Evolutionary conservation across 805 yeast species (phyloP).

Genomic region (Ogataea minuta): DNA sequence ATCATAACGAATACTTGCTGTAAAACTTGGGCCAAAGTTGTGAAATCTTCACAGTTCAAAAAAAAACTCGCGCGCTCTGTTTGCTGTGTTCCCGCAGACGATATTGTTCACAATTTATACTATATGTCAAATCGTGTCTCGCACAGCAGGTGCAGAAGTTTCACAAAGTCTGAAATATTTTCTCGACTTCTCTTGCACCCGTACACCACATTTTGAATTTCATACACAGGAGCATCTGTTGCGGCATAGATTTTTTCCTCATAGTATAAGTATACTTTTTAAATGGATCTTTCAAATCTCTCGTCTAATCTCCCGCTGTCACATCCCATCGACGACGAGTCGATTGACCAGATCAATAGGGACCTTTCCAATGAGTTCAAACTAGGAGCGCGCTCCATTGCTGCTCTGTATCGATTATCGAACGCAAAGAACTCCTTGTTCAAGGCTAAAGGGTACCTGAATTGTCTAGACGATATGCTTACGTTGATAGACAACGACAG

Average conservation of each 20-base stretch:
- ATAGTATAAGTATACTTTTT: slow-evolving; percentile 3
- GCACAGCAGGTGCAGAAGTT: slow-evolving; percentile 7
- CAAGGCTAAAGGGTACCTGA: slow-evolving; percentile 57
- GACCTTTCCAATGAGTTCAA: slow-evolving; percentile 65
- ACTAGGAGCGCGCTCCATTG: slow-evolving; percentile 68
- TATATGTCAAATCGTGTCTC: slow-evolving; percentile 8
- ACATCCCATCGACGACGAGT: slow-evolving; percentile 44
- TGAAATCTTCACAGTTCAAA: not conserved
- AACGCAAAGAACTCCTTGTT: slow-evolving; percentile 48
- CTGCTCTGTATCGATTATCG: slow-evolving; percentile 62
- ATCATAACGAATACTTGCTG: slow-evolving; percentile 8
- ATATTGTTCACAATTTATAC: slow-evolving; percentile 8
- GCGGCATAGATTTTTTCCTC: slow-evolving; percentile 6
- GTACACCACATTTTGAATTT: not conserved
- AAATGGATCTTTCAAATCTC: slow-evolving; percentile 63
- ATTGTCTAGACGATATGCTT: slow-evolving; percentile 55
- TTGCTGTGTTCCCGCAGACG: slow-evolving; percentile 7
- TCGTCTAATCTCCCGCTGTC: slow-evolving; percentile 56
- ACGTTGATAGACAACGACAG: slow-evolving; percentile 23
- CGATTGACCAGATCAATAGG: slow-evolving; percentile 46
- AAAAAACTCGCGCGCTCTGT: slow-evolving; percentile 2
- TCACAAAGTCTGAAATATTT: slow-evolving; percentile 3
- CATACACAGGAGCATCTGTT: not conserved
- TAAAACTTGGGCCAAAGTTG: not conserved
- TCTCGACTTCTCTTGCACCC: not conserved